Conservation (phyloP, 805 yeast genomes). For the Monosporozyma siamensis region DNA sequence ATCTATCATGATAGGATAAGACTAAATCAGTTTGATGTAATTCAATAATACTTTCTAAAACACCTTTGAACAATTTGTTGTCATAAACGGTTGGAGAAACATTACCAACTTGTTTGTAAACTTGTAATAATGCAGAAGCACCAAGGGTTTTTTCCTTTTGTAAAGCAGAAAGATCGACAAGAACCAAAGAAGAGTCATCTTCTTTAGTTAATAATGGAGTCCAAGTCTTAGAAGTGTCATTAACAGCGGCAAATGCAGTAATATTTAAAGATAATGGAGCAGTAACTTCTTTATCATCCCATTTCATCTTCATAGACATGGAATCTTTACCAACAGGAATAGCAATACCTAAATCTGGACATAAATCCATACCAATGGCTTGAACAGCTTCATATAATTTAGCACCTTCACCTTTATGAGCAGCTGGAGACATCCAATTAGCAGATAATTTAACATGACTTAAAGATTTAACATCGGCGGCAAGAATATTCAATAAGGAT, state of each 20-base stretch:
- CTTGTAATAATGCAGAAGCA: constrained; percentile 93
- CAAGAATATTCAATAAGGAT: constrained; percentile 75
- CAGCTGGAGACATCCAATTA: constrained; percentile 98
- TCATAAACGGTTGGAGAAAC: constrained; percentile 76
- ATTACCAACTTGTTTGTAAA: constrained; percentile 78
- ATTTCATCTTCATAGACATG: constrained; percentile 98
- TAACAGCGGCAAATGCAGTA: constrained; percentile 87
- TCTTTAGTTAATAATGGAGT: constrained; percentile 67
- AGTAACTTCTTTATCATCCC: constrained; percentile 87
- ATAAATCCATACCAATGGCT: constrained; percentile 87
- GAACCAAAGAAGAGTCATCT: constrained; percentile 54
- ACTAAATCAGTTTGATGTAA: constrained; percentile 64
- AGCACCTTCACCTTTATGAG: constrained; percentile 91
- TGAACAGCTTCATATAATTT: constrained; percentile 93
- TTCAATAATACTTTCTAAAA: constrained; percentile 58
- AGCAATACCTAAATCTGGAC: constrained; percentile 84
- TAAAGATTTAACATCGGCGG: constrained; percentile 76
- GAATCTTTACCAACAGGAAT: constrained; percentile 99
- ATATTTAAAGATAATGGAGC: constrained; percentile 89
- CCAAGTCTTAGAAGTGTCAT: constrained; percentile 84
- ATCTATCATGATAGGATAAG: constrained; percentile 86
- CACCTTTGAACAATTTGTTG: constrained; percentile 49
- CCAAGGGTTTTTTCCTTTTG: constrained; percentile 56
- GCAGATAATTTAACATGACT: constrained; percentile 82
- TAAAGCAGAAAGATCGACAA: constrained; percentile 66